Evolutionary conservation across 345 rosid species (phyloP).

Genomic region (Populus alba): DNA sequence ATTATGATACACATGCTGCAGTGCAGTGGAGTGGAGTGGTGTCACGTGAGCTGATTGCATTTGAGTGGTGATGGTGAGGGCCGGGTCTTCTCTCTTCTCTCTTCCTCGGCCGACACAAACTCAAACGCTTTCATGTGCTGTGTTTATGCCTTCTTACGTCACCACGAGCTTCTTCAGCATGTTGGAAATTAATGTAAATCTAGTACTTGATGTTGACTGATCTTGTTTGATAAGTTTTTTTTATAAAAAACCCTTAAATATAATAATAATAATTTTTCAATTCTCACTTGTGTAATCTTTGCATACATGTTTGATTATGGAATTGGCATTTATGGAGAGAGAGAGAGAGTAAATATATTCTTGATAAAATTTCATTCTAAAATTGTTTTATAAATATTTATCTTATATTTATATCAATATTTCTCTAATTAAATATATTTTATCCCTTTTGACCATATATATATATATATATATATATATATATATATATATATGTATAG

Average conservation of each 20-base stretch:
- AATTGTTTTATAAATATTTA: too few relatives aligned
- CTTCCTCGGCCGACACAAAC: constrained; percentile 7
- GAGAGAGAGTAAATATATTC: too few relatives aligned
- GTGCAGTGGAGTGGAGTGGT: not conserved
- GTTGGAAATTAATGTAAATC: not conserved
- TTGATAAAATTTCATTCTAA: too few relatives aligned
- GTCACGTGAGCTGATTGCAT: constrained; percentile 8
- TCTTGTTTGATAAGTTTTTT: not conserved
- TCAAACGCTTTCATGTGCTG: not conserved
- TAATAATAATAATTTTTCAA: not conserved
- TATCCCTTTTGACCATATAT: too few relatives aligned
- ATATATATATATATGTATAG: too few relatives aligned
- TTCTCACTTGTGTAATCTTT: not conserved
- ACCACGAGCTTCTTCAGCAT: not conserved
- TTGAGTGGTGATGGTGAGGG: not conserved
- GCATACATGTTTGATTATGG: not conserved
- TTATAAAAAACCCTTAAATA: not conserved
- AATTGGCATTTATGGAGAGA: not conserved
- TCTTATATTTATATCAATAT: too few relatives aligned
- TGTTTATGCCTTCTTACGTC: not conserved
- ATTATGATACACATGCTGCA: not conserved
- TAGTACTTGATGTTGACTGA: not conserved
- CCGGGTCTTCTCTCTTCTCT: not conserved
- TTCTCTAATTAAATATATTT: too few relatives aligned
- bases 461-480: too few relatives aligned